Evolutionary conservation across 305 asterid species (phyloP).

Genomic region (Fraxinus latifolia): DNA sequence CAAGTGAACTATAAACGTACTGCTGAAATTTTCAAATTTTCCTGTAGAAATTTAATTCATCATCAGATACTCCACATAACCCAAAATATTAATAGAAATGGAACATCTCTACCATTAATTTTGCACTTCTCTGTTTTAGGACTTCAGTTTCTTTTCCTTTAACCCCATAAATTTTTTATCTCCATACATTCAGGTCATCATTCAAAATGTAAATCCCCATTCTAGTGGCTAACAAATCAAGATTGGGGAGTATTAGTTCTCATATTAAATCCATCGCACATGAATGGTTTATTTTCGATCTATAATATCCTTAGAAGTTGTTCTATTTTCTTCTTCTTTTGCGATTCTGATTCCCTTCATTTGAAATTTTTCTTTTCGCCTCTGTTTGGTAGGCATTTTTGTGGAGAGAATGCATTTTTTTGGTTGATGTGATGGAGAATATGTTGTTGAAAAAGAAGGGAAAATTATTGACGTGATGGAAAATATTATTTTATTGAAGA

Average conservation of each 20-base stretch:
- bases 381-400: too few species aligned
- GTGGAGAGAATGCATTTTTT: too few species aligned
- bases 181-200: neutral
- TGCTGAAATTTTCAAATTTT: neutral
- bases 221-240: neutral
- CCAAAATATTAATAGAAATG: neutral
- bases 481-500: too few species aligned
- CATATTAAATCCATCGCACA: neutral
- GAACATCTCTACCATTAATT: neutral
- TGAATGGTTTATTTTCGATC: neutral
- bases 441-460: too few species aligned
- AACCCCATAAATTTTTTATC: neutral
- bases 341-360: neutral
- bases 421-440: too few species aligned
- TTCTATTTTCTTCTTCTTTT: neutral
- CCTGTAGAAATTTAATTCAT: neutral
- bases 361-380: neutral
- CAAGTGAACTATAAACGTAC: neutral
- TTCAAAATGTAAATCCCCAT: neutral
- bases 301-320: neutral
- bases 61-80: neutral
- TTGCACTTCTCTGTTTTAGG: neutral
- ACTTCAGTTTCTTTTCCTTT: neutral
- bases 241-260: neutral
- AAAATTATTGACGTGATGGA: too few species aligned